Evolutionary conservation across 495 filamentous ascomycete genomes (phyloP).

Genomic region (Aspergillus panamensis): DNA sequence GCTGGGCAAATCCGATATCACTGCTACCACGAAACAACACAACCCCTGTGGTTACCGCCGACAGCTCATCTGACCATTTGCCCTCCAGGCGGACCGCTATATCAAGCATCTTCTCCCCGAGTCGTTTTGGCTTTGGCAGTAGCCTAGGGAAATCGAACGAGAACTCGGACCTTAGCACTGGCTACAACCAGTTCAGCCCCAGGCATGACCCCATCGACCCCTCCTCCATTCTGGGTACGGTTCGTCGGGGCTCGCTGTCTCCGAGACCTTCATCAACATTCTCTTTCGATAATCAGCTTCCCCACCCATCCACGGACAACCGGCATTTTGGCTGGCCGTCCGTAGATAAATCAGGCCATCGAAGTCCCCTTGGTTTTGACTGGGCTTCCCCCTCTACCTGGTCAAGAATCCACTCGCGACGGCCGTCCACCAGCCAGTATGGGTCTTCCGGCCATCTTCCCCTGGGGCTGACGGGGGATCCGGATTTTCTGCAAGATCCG

Average conservation of each 20-base stretch:
- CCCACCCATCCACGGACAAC: constrained; percentile 77
- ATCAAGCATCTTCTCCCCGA: constrained; percentile 45
- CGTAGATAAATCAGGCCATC: constrained; percentile 48
- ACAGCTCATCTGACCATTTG: constrained; percentile 45
- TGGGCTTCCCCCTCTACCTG: constrained; percentile 56
- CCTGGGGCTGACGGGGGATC: constrained; percentile 45
- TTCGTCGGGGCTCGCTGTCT: constrained; percentile 60
- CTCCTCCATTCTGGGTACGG: constrained; percentile 49
- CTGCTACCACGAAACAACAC: constrained; percentile 50
- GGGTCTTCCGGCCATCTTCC: constrained; percentile 55
- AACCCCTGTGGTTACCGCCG: constrained; percentile 32
- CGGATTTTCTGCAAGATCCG: constrained; percentile 43
- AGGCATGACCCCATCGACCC: constrained; percentile 57
- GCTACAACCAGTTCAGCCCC: constrained; percentile 61
- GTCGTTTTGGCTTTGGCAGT: constrained; percentile 41
- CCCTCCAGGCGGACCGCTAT: constrained; percentile 44
- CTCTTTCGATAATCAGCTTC: constrained; percentile 67
- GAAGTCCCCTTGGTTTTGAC: constrained; percentile 54
- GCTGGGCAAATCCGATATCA: constrained; percentile 56
- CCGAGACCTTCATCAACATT: constrained; percentile 75
- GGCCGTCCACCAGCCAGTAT: constrained; percentile 51
- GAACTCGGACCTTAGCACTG: constrained; percentile 41
- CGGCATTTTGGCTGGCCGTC: constrained; percentile 63
- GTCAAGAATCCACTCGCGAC: constrained; percentile 54
- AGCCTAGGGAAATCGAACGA: constrained; percentile 43